These are phyloP conservation scores for Talaromyces sp. DNA, from an alignment of 2,329 filamentous ascomycete species.

Conservation along the genomic window DNA sequence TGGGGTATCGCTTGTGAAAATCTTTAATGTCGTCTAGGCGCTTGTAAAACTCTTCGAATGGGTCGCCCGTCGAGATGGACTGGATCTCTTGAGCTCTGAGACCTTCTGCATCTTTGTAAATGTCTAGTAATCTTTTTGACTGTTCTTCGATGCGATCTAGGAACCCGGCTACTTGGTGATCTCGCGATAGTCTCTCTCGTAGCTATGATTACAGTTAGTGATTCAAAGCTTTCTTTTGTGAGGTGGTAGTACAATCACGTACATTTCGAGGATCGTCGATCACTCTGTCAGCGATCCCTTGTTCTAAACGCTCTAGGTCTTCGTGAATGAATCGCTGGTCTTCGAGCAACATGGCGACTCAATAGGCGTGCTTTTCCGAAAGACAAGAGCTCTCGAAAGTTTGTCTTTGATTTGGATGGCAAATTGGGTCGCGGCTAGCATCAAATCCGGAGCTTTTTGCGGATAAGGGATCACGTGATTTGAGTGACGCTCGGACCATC, in stretches of 20 bases:
- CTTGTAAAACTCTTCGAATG: conserved; percentile 87
- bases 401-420: neutral
- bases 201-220: conserved; percentile 53
- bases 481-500: conserved; percentile 15
- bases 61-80: conserved; percentile 75
- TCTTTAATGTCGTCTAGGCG: conserved; percentile 76
- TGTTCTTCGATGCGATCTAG: conserved; percentile 83
- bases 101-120: conserved; percentile 77
- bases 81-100: conserved; percentile 74
- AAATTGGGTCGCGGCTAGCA: neutral
- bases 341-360: conserved; percentile 69
- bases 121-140: conserved; percentile 70
- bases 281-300: conserved; percentile 85
- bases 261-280: conserved; percentile 85
- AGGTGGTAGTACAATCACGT: conserved; percentile 32
- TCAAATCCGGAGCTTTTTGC: conserved; percentile 21
- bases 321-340: conserved; percentile 92
- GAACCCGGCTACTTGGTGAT: conserved; percentile 87
- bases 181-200: conserved; percentile 80
- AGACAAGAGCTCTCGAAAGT: neutral
- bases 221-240: conserved; percentile 1
- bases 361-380: neutral
- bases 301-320: conserved; percentile 92
- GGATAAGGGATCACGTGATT: conserved; percentile 21
- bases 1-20: conserved; percentile 86